Conservation (phyloP, 2,329 filamentous ascomycete genomes). For the Botrytis paeoniae region DNA sequence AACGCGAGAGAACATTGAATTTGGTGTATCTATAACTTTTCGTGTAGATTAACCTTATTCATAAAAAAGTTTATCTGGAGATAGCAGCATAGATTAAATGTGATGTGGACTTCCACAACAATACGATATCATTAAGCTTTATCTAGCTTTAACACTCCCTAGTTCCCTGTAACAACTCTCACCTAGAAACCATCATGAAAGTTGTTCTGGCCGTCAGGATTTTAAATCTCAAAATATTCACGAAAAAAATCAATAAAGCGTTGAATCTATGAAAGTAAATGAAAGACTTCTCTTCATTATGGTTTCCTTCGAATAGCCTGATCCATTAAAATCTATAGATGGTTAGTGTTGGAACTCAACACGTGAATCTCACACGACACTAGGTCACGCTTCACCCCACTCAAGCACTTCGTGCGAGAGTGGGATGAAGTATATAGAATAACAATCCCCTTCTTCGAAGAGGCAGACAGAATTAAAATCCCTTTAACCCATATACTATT, state of each 20-base stretch:
- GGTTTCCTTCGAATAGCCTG: not conserved
- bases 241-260: not conserved
- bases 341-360: too few species aligned
- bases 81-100: not conserved
- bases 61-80: not conserved
- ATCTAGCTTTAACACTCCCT: not conserved
- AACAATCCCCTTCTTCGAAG: too few species aligned
- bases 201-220: not conserved
- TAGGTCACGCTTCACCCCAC: too few species aligned
- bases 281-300: not conserved
- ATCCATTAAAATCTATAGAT: not conserved
- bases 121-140: not conserved
- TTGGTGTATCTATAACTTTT: not conserved
- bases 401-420: too few species aligned
- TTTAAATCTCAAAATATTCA: too few species aligned
- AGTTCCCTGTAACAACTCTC: not conserved
- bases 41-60: not conserved
- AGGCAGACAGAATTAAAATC: too few species aligned
- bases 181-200: not conserved
- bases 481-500: too few species aligned
- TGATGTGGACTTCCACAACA: not conserved
- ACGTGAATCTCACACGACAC: too few species aligned
- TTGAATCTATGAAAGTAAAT: not conserved
- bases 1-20: not conserved
- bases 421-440: too few species aligned